Conservation (phyloP, 495 filamentous ascomycete genomes). For the Penicillium cinerascens region DNA sequence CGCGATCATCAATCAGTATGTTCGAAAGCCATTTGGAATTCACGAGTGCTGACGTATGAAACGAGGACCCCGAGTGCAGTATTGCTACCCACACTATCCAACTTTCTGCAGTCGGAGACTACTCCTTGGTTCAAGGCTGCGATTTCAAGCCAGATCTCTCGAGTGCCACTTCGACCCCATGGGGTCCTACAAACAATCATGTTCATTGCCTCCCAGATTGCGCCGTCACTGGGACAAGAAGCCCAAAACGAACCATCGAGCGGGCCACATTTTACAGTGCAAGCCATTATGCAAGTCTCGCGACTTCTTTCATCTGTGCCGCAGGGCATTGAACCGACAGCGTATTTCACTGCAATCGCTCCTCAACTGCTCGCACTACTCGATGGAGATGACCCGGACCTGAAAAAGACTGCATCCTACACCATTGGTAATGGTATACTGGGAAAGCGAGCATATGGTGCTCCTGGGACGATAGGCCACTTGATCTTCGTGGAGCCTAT, state of each 20-base stretch:
- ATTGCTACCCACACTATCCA: slow-evolving; percentile 45
- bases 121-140: slow-evolving; percentile 45
- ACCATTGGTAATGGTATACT: slow-evolving; percentile 72
- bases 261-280: slow-evolving; percentile 66
- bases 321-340: slow-evolving; percentile 48
- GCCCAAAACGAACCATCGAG: slow-evolving; percentile 30
- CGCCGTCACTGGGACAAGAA: slow-evolving; percentile 40
- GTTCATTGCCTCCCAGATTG: slow-evolving; percentile 62
- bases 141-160: slow-evolving; percentile 53
- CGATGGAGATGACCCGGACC: slow-evolving; percentile 60
- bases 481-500: slow-evolving; percentile 64
- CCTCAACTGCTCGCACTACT: slow-evolving; percentile 66
- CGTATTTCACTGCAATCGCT: slow-evolving; percentile 61
- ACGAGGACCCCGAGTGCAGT: slow-evolving; percentile 40
- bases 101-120: slow-evolving; percentile 44
- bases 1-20: slow-evolving; percentile 45
- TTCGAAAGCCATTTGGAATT: neutral
- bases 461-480: slow-evolving; percentile 67
- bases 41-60: slow-evolving; percentile 16
- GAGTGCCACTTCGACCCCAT: slow-evolving; percentile 59
- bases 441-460: slow-evolving; percentile 61
- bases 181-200: slow-evolving; percentile 69
- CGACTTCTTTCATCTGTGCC: slow-evolving; percentile 62
- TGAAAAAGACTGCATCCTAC: slow-evolving; percentile 65
- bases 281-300: slow-evolving; percentile 65